Conservation (phyloP, 169 alveolate species). For the Eimeria acervulina region DNA sequence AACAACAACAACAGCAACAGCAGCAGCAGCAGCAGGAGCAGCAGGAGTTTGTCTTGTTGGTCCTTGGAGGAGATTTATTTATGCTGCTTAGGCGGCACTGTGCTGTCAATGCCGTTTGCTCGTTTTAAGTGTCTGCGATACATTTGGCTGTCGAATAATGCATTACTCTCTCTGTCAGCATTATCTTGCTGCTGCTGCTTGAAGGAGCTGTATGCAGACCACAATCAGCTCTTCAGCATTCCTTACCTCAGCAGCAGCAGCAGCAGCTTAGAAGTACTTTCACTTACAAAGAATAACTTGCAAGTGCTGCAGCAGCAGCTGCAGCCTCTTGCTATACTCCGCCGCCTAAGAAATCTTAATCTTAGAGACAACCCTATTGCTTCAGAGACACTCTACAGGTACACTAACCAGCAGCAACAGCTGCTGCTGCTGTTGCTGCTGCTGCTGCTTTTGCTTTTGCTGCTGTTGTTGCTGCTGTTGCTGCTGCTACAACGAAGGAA, state of each 20-base stretch:
- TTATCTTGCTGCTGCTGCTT: not conserved
- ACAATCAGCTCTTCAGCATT: not conserved
- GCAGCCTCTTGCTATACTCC: not conserved
- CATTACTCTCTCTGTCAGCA: not conserved
- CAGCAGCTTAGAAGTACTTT: not conserved
- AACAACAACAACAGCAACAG: too few species aligned
- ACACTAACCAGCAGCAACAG: not conserved
- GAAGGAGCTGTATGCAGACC: not conserved
- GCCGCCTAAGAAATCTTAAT: not conserved
- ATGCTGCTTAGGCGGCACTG: not conserved
- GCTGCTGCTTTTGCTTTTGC: conserved; percentile 20
- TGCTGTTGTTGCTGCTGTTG: not conserved
- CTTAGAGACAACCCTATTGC: conserved; percentile 11
- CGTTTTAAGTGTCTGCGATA: not conserved
- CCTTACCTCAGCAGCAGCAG: conserved; percentile 35
- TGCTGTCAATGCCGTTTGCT: not conserved
- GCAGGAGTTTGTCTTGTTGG: too few species aligned
- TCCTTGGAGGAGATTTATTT: too few species aligned
- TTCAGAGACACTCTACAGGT: conserved; percentile 31
- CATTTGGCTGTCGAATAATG: not conserved
- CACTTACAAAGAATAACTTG: not conserved
- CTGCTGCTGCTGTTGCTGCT: conserved; percentile 38
- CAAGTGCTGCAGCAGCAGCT: not conserved
- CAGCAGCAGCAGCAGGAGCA: too few species aligned
- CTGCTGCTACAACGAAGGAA: not conserved